phyloP scores from a whole-genome alignment of 108 stramenopile species.

The Ochromonas danica region DNA sequence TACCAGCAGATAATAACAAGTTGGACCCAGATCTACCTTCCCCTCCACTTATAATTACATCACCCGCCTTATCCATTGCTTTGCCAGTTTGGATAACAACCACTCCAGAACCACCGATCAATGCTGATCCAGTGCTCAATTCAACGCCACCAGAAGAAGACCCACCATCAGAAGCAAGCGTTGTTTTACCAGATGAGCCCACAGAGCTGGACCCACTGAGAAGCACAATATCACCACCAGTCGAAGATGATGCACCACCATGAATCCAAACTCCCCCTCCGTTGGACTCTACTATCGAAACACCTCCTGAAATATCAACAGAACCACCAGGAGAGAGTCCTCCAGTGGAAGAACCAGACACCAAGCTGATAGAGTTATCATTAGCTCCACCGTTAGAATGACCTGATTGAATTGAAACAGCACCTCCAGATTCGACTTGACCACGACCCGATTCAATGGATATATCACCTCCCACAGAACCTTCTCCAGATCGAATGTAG shows the following conservation, averaged over 20 bases:
- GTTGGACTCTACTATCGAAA: no score
- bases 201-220: no score
- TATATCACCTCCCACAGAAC: no score
- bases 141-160: not conserved
- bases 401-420: no score
- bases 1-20: slow-evolving; percentile 1
- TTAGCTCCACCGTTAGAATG: no score
- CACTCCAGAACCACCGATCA: not conserved
- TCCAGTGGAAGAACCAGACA: no score
- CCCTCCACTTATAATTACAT: not conserved
- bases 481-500: slow-evolving; percentile 29
- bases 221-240: not conserved
- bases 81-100: not conserved
- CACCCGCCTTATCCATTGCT: not conserved
- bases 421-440: no score
- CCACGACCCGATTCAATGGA: no score
- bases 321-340: no score
- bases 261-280: no score
- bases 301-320: not conserved
- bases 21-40: not conserved
- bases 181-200: no score
- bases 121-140: not conserved
- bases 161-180: not conserved
- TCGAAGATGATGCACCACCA: not conserved
- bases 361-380: no score